Conservation (phyloP, 1,284 basidiomycete species). For the Tylopilus sp. region DNA sequence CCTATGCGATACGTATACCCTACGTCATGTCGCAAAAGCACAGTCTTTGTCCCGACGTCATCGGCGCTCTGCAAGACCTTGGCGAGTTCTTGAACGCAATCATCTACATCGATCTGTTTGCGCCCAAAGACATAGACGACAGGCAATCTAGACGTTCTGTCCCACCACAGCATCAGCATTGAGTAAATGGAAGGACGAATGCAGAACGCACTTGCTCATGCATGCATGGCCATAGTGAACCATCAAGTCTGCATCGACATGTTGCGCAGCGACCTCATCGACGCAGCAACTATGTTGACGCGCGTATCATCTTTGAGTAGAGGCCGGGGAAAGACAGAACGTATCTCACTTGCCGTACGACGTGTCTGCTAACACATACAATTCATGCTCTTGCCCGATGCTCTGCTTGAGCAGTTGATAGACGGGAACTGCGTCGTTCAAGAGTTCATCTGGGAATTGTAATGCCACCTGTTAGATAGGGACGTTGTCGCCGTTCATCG, state of each 20-base stretch:
- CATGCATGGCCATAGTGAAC: constrained; percentile 99
- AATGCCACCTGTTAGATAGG: constrained; percentile 77
- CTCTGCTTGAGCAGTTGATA: constrained; percentile 75
- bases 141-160: constrained; percentile 82
- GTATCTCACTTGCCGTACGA: constrained; percentile 90
- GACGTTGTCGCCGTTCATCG: constrained; percentile 13
- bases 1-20: constrained; percentile 80
- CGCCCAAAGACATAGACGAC: constrained; percentile 90
- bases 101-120: constrained; percentile 62
- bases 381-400: constrained; percentile 64
- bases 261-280: constrained; percentile 95
- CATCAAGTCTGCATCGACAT: constrained; percentile 92
- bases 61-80: constrained; percentile 41
- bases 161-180: constrained; percentile 8
- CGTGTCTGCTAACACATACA: constrained; percentile 96
- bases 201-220: constrained; percentile 79
- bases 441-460: constrained; percentile 96
- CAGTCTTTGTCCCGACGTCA: constrained; percentile 22
- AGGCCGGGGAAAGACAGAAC: background rate
- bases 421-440: constrained; percentile 91
- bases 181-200: background rate
- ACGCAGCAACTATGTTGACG: constrained; percentile 85
- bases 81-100: constrained; percentile 61
- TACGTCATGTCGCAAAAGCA: constrained; percentile 84
- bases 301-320: constrained; percentile 10